Conservation (phyloP, 768 basidiomycete species). For the Tulasnella sp. region DNA sequence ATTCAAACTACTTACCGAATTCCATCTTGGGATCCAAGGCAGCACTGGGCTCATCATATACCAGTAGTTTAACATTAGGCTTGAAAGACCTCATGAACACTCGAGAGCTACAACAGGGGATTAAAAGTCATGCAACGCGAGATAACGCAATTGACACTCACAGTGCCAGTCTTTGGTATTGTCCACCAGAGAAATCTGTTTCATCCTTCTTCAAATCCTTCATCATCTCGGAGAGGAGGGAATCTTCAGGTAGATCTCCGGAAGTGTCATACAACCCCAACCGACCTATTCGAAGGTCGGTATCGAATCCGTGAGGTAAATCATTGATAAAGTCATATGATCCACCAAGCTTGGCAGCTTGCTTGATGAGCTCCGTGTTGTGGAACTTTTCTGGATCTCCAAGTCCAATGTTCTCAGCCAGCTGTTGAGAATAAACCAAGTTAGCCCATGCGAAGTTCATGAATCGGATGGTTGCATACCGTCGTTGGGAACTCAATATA, state of each 20-base stretch:
- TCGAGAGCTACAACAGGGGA: slow-evolving; percentile 22
- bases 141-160: neutral
- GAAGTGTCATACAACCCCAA: slow-evolving; percentile 31
- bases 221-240: slow-evolving; percentile 16
- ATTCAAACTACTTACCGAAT: slow-evolving; percentile 17
- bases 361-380: slow-evolving; percentile 10
- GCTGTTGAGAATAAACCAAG: neutral
- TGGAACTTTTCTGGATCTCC: slow-evolving; percentile 23
- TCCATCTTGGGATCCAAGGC: slow-evolving; percentile 45
- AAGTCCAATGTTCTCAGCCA: slow-evolving; percentile 32
- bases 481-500: slow-evolving; percentile 30
- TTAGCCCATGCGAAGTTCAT: neutral
- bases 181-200: slow-evolving; percentile 25
- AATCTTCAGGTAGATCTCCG: slow-evolving; percentile 24
- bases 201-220: slow-evolving; percentile 21
- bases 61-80: slow-evolving; percentile 34
- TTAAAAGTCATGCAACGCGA: neutral
- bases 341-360: slow-evolving; percentile 15
- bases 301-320: slow-evolving; percentile 13
- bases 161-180: slow-evolving; percentile 26
- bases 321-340: slow-evolving; percentile 16
- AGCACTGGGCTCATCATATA: slow-evolving; percentile 48
- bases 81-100: slow-evolving; percentile 33
- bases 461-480: neutral
- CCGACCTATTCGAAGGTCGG: slow-evolving; percentile 19